Conservation (phyloP, 176 grass and related monocot genomes). For the bread wheat (Triticum aestivum) region DNA sequence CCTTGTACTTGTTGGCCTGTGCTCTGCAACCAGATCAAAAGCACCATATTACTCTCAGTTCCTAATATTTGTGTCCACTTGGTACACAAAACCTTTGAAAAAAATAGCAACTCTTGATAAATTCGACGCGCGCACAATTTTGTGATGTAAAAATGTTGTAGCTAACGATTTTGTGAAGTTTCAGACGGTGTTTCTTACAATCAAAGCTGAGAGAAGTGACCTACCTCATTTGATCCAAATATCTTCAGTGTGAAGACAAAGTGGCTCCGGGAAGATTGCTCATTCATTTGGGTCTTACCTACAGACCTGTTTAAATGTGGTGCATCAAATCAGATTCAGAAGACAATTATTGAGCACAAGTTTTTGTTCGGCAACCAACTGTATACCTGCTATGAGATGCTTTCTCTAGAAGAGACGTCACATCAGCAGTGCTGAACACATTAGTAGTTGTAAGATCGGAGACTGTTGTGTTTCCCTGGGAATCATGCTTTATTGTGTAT, state of each 20-base stretch:
- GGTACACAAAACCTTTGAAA: not conserved
- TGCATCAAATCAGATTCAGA: not conserved
- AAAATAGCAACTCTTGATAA: not conserved
- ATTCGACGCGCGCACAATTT: not conserved
- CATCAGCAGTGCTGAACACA: conserved; percentile 64
- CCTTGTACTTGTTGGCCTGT: conserved; percentile 88
- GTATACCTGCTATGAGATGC: conserved; percentile 70
- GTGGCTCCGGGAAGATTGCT: conserved; percentile 90
- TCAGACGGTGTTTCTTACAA: not conserved
- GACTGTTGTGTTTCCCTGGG: conserved; percentile 69
- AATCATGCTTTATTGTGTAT: conserved; percentile 83
- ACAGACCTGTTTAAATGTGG: conserved; percentile 61
- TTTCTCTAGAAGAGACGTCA: conserved; percentile 61
- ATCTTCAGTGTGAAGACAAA: conserved; percentile 95
- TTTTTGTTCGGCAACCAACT: not conserved
- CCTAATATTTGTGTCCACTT: not conserved
- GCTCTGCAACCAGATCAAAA: conserved; percentile 41
- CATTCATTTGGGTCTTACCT: conserved; percentile 90
- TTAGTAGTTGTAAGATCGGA: conserved; percentile 72
- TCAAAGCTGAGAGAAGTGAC: not conserved
- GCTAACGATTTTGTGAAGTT: not conserved
- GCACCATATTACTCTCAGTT: not conserved
- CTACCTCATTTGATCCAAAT: conserved; percentile 78
- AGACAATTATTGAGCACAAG: not conserved
- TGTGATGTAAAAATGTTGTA: not conserved